Conservation (phyloP, 352 stramenopile genomes). For the Plasmopara viticola region DNA sequence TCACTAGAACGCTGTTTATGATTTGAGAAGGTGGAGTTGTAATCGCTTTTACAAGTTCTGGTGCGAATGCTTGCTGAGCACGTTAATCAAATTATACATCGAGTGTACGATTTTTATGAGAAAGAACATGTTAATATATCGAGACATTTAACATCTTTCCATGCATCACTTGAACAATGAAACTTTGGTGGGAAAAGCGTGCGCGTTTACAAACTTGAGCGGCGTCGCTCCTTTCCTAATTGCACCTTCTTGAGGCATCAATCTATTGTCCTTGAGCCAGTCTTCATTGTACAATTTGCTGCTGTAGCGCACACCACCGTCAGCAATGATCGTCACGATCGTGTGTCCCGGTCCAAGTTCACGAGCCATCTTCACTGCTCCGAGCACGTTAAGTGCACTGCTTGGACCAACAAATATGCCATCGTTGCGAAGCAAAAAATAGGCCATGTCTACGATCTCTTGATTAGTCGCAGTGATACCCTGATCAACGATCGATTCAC, state of each 20-base stretch:
- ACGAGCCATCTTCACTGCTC: conserved; percentile 74
- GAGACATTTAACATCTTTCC: too few species aligned
- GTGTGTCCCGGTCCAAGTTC: conserved; percentile 59
- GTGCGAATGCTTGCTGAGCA: too few species aligned
- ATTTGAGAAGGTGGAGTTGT: not conserved
- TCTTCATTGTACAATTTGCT: conserved; percentile 78
- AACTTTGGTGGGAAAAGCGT: conserved; percentile 22
- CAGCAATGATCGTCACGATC: conserved; percentile 78
- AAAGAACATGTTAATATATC: too few species aligned
- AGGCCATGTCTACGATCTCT: conserved; percentile 92
- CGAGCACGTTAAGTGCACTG: conserved; percentile 69
- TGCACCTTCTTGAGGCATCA: conserved; percentile 26
- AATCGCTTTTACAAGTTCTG: not conserved
- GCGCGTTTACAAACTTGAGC: conserved; percentile 31
- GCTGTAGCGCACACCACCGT: conserved; percentile 71
- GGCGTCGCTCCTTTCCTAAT: conserved; percentile 13
- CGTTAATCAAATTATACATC: too few species aligned
- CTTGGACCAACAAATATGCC: conserved; percentile 90
- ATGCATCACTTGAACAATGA: not conserved
- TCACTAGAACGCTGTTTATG: conserved; percentile 25
- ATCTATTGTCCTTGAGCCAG: conserved; percentile 57
- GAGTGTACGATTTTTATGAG: too few species aligned
- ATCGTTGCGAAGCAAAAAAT: conserved; percentile 86
- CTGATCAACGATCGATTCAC: conserved; percentile 83
- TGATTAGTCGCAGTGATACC: conserved; percentile 89